Conservation (phyloP, 768 basidiomycete species). For the Leccinum obscurum region DNA sequence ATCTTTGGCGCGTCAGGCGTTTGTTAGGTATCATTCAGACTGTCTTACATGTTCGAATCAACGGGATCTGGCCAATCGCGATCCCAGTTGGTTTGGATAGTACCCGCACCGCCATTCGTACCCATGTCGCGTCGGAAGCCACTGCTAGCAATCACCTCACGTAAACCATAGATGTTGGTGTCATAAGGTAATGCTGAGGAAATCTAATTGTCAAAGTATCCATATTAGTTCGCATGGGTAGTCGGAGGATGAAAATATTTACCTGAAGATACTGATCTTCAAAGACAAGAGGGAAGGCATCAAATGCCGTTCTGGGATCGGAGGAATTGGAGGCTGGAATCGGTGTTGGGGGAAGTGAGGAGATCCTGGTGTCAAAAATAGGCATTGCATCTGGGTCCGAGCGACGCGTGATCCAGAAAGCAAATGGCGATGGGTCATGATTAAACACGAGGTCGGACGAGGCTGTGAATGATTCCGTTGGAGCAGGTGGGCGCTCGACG, state of each 20-base stretch:
- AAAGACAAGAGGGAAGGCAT: slow-evolving; percentile 71
- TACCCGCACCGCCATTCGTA: slow-evolving; percentile 47
- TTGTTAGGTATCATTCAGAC: background rate
- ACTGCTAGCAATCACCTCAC: slow-evolving; percentile 69
- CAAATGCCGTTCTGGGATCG: slow-evolving; percentile 55
- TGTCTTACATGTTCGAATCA: slow-evolving; percentile 62
- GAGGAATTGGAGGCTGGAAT: slow-evolving; percentile 52
- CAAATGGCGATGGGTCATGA: slow-evolving; percentile 62
- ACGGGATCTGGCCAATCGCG: slow-evolving; percentile 62
- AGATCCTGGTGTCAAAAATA: slow-evolving; percentile 69
- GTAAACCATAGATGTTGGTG: slow-evolving; percentile 77
- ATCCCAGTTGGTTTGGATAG: slow-evolving; percentile 69
- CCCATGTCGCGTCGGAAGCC: slow-evolving; percentile 66
- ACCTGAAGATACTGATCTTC: slow-evolving; percentile 81
- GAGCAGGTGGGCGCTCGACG: slow-evolving; percentile 43
- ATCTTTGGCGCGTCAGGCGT: slow-evolving; percentile 38
- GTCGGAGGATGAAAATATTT: background rate
- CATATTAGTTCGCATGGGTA: background rate
- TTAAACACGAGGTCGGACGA: slow-evolving; percentile 71
- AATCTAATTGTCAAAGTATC: slow-evolving; percentile 38
- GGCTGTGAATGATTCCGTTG: slow-evolving; percentile 35
- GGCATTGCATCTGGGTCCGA: slow-evolving; percentile 52
- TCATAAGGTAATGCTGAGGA: slow-evolving; percentile 63
- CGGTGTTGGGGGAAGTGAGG: slow-evolving; percentile 61
- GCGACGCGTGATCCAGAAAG: slow-evolving; percentile 78